Evolutionary conservation across 208 protist genomes (phyloP).

Genomic region (Herpetomonas samuelpessoai): DNA sequence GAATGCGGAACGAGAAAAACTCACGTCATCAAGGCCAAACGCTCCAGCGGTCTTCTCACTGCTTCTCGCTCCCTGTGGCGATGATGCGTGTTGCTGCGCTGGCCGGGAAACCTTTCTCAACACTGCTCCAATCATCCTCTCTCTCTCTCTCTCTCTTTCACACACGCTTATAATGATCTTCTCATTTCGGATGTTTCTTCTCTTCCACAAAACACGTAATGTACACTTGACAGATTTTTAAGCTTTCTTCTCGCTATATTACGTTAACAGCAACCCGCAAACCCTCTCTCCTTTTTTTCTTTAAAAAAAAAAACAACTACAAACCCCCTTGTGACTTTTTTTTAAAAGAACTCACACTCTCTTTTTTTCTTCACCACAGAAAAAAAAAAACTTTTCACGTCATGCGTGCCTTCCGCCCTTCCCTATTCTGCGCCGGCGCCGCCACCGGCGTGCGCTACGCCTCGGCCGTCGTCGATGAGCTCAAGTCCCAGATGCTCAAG

Average conservation of each 20-base stretch:
- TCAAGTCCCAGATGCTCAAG: constrained; percentile 43
- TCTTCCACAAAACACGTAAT: neutral
- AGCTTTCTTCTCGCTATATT: constrained; percentile 1
- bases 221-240: constrained; percentile 3
- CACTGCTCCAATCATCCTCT: neutral
- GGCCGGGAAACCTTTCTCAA: neutral
- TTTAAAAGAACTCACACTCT: constrained; percentile 4
- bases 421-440: constrained; percentile 8
- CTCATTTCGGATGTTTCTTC: neutral
- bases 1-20: too few species aligned
- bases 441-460: constrained; percentile 21
- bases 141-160: constrained; percentile 3
- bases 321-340: constrained; percentile 1
- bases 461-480: constrained; percentile 38
- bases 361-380: neutral
- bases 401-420: constrained; percentile 36
- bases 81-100: too few species aligned
- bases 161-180: neutral
- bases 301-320: neutral
- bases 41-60: too few species aligned
- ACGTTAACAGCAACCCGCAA: constrained; percentile 3
- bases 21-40: too few species aligned
- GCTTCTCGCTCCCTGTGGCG: too few species aligned
- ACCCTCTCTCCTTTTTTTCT: constrained; percentile 4
- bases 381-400: neutral